Percentiles rank a stretch among this genome's conserved stretches.
phyloP scores from a whole-genome alignment of 1,139 yeast genomes.

The Arxiozyma bovina region DNA sequence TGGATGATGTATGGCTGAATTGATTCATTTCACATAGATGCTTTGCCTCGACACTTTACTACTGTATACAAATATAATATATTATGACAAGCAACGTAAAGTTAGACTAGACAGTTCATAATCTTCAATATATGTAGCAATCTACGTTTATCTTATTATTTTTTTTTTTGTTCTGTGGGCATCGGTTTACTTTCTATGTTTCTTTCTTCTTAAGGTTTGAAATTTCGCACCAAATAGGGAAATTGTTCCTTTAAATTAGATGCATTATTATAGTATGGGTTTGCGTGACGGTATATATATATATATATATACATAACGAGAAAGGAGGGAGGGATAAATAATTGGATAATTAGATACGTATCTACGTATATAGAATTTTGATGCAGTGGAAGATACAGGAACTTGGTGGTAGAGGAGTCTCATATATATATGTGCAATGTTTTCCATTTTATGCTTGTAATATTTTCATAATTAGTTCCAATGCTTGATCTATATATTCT shows the following conservation, averaged over 20 bases:
- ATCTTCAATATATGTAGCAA: too few species aligned
- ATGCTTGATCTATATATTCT: constrained; percentile 25
- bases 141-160: too few species aligned
- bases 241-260: not conserved
- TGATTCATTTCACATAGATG: not conserved
- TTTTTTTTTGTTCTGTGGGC: not conserved
- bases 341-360: too few species aligned
- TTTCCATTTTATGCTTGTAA: constrained; percentile 3
- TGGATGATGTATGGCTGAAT: not conserved
- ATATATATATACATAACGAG: too few species aligned
- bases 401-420: not conserved
- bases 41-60: not conserved
- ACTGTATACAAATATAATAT: not conserved
- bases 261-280: too few species aligned
- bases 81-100: not conserved
- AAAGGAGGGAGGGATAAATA: too few species aligned
- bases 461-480: constrained; percentile 19
- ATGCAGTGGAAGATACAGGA: not conserved
- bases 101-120: too few species aligned
- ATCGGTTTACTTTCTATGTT: too few species aligned
- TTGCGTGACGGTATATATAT: too few species aligned
- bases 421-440: not conserved
- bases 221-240: not conserved
- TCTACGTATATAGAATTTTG: not conserved
- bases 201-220: not conserved